Percentiles rank a stretch among this genome's conserved stretches.
These are phyloP conservation scores for Fraxinus cuspidata DNA, from an alignment of 257 asterid genomes.

Conservation along the genomic window DNA sequence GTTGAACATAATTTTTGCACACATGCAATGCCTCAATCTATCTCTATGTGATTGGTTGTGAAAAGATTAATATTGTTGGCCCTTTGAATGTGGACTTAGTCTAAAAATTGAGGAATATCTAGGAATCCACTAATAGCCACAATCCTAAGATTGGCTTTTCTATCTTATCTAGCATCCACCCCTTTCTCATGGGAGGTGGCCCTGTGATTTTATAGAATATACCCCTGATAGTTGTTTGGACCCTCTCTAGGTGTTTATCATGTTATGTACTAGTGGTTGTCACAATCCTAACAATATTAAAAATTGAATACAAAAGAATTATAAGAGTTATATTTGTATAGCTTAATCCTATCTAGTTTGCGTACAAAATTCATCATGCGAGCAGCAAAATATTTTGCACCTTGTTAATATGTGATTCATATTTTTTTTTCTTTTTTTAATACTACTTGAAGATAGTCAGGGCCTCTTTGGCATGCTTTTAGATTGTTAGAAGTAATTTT, in stretches of 20 bases:
- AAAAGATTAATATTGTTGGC: constrained; percentile 19
- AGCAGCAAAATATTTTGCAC: too few relatives aligned
- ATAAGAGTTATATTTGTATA: too few relatives aligned
- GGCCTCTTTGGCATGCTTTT: too few relatives aligned
- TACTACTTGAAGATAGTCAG: background rate
- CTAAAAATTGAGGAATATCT: constrained; percentile 22
- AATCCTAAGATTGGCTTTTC: constrained; percentile 27
- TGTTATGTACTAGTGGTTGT: background rate
- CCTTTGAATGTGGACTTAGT: constrained; percentile 24
- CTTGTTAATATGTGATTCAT: too few relatives aligned
- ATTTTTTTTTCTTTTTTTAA: too few relatives aligned
- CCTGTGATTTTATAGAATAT: constrained; percentile 21
- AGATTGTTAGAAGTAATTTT: too few relatives aligned
- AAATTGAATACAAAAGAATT: background rate
- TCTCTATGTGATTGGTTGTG: constrained; percentile 26
- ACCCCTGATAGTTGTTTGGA: constrained; percentile 15
- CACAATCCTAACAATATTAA: background rate
- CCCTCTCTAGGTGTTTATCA: constrained; percentile 18
- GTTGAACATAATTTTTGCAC: background rate
- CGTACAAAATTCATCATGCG: too few relatives aligned
- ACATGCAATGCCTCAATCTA: background rate
- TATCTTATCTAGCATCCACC: constrained; percentile 27
- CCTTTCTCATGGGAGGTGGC: constrained; percentile 29
- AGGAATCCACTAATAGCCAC: constrained; percentile 39
- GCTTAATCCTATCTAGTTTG: background rate